phyloP scores from a whole-genome alignment of 140 eudicot genomes.

The Erigeron philadelphicus region DNA sequence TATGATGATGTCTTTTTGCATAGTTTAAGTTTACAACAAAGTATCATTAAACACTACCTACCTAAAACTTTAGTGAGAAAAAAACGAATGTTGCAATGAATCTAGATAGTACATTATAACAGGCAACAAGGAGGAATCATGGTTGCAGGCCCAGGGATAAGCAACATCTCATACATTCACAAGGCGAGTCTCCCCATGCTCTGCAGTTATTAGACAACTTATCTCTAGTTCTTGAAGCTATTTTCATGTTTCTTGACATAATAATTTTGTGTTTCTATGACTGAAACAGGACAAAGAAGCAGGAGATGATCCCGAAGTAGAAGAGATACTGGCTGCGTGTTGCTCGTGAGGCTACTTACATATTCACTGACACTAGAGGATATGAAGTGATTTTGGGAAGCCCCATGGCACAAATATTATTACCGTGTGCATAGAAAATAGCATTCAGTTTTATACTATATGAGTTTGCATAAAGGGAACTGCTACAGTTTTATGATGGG shows the following conservation, averaged over 20 bases:
- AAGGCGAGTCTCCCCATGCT: constrained; percentile 40
- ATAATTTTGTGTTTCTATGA: constrained; percentile 11
- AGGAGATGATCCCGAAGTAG: constrained; percentile 87
- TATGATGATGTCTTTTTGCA: background rate
- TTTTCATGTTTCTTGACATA: constrained; percentile 10
- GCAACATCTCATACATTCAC: constrained; percentile 83
- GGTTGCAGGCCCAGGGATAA: constrained; percentile 97
- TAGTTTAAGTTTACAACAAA: background rate
- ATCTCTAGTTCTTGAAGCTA: background rate
- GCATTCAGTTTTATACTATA: background rate
- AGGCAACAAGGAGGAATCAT: constrained; percentile 97
- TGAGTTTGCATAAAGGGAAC: background rate
- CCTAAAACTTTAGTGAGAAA: background rate
- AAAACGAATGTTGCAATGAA: background rate
- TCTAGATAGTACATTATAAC: constrained; percentile 21
- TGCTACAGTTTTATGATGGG: no score
- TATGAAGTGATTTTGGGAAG: constrained; percentile 10
- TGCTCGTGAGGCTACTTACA: constrained; percentile 41
- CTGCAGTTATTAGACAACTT: background rate
- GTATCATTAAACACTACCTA: background rate
- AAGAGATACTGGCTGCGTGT: constrained; percentile 73
- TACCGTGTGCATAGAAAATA: background rate
- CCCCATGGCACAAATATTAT: constrained; percentile 7
- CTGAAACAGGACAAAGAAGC: constrained; percentile 76
- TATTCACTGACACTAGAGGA: background rate